A percentile compares a stretch with the other conserved stretches of the same genome.
Conservation (phyloP, 1,284 basidiomycete species). For the Cryptococcus depauperatus region DNA sequence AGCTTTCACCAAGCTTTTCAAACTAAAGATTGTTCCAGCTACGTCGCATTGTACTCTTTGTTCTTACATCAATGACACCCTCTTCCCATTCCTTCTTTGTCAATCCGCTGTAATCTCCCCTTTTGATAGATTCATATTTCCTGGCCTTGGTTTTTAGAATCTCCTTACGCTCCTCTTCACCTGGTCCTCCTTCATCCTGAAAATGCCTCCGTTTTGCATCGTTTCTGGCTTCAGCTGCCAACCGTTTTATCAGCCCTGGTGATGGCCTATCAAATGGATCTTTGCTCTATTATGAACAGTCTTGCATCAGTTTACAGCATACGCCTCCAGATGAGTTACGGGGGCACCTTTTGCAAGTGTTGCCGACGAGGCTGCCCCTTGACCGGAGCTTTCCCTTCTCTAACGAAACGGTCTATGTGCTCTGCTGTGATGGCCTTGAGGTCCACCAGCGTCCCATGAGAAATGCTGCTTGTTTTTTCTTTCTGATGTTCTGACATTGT, state of each 20-base stretch:
- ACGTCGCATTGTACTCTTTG: background rate
- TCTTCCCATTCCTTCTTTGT: slow-evolving; percentile 66
- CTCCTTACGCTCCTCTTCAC: slow-evolving; percentile 34
- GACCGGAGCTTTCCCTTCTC: slow-evolving; percentile 36
- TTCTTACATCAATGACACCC: slow-evolving; percentile 71
- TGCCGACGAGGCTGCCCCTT: slow-evolving; percentile 23
- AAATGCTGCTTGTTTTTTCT: slow-evolving; percentile 11
- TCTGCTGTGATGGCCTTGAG: slow-evolving; percentile 44
- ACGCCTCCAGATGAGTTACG: background rate
- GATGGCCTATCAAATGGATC: slow-evolving; percentile 41
- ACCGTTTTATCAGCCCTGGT: slow-evolving; percentile 39
- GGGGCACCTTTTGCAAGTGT: slow-evolving; percentile 15
- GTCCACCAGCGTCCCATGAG: slow-evolving; percentile 36
- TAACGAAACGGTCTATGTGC: slow-evolving; percentile 39
- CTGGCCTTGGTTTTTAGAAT: slow-evolving; percentile 67
- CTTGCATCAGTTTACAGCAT: background rate
- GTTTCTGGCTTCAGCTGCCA: slow-evolving; percentile 39
- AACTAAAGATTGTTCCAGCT: slow-evolving; percentile 50
- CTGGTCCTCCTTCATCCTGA: slow-evolving; percentile 27
- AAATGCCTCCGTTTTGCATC: slow-evolving; percentile 36
- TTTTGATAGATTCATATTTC: slow-evolving; percentile 69
- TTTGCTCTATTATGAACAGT: slow-evolving; percentile 11
- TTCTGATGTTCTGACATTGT: background rate
- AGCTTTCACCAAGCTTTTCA: slow-evolving; percentile 55
- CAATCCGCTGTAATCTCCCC: slow-evolving; percentile 72